Percentiles rank a stretch among this genome's conserved stretches.
Evolutionary conservation across 1,284 basidiomycete species (phyloP).

Genomic region (Hypsizygus ulmarius): DNA sequence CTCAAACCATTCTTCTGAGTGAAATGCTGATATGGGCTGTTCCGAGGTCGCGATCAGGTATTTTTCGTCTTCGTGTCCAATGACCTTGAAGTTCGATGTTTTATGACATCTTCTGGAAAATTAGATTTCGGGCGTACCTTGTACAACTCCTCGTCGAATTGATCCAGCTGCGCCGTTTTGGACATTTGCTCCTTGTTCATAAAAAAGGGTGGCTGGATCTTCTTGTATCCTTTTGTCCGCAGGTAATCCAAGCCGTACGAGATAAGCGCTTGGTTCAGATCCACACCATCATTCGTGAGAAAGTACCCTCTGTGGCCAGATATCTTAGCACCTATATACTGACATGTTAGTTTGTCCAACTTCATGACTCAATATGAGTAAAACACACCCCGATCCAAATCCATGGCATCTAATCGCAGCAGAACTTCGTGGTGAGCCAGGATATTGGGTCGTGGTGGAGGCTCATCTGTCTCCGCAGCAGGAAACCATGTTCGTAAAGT

Average conservation of each 20-base stretch:
- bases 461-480: constrained; percentile 64
- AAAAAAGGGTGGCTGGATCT: constrained; percentile 97
- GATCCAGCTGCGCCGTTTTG: constrained; percentile 95
- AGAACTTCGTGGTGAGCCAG: constrained; percentile 97
- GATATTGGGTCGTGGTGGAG: constrained; percentile 62
- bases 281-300: constrained; percentile 92
- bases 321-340: constrained; percentile 75
- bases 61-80: constrained; percentile 92
- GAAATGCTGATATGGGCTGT: constrained; percentile 95
- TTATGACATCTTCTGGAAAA: not conserved
- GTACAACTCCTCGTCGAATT: constrained; percentile 98
- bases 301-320: constrained; percentile 96
- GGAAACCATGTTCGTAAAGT: constrained; percentile 87
- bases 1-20: constrained; percentile 98
- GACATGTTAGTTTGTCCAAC: not conserved
- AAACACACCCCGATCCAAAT: constrained; percentile 84
- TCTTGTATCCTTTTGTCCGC: constrained; percentile 81
- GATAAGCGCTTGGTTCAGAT: constrained; percentile 96
- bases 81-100: constrained; percentile 50
- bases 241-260: constrained; percentile 95
- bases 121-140: constrained; percentile 52
- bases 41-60: constrained; percentile 99
- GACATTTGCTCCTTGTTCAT: constrained; percentile 98
- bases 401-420: constrained; percentile 90
- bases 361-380: not conserved